Evolutionary conservation across 148 eudicot genomes (phyloP).

Genomic region (Nepenthes mirabilis): DNA sequence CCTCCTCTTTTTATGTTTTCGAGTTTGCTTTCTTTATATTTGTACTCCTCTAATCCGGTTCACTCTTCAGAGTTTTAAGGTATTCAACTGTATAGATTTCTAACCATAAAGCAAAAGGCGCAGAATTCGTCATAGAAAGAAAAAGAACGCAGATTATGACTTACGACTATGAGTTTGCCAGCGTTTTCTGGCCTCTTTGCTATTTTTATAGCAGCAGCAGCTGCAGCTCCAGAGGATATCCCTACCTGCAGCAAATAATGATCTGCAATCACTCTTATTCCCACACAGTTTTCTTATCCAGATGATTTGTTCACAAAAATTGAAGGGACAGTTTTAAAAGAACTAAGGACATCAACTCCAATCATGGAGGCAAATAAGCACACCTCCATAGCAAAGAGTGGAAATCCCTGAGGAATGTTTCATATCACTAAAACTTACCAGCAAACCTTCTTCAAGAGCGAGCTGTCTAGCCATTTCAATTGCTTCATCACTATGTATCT

Average conservation of each 20-base stretch:
- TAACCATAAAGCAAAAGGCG: not conserved
- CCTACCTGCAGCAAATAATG: constrained; percentile 36
- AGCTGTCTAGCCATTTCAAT: constrained; percentile 25
- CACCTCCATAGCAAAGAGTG: not conserved
- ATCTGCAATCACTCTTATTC: constrained; percentile 2
- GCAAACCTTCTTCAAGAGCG: constrained; percentile 34
- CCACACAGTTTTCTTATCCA: no score
- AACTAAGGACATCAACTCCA: no score
- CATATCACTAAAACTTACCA: constrained; percentile 19
- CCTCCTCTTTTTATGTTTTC: no score
- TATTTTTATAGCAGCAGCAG: constrained; percentile 53
- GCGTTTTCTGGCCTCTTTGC: constrained; percentile 61
- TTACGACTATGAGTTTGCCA: constrained; percentile 67
- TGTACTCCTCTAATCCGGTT: no score
- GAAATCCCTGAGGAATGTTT: not conserved
- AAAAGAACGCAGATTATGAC: constrained; percentile 6
- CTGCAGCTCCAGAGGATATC: constrained; percentile 89
- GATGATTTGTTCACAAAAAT: not conserved
- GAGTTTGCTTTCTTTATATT: no score
- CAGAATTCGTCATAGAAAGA: not conserved
- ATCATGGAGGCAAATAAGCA: no score
- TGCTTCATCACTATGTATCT: constrained; percentile 19
- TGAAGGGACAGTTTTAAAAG: no score
- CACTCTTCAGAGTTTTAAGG: no score
- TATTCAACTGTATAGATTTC: no score